Conservation (phyloP, 495 filamentous ascomycete species). For the Penicillium fimorum region DNA sequence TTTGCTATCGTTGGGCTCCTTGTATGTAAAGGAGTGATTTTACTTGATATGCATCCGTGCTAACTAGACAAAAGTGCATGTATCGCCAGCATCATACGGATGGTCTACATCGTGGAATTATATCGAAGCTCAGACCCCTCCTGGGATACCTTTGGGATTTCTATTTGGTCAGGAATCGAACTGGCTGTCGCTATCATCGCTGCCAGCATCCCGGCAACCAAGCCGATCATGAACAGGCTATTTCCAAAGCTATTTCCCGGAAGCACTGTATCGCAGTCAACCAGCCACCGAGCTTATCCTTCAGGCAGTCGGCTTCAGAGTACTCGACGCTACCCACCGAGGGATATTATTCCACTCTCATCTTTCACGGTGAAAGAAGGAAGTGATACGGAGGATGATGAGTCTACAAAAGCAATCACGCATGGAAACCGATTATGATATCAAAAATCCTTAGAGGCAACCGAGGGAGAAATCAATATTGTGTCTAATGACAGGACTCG, state of each 20-base stretch:
- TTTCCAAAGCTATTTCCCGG: background rate
- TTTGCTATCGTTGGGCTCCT: slow-evolving; percentile 10
- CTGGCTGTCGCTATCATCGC: slow-evolving; percentile 15
- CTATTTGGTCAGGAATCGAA: slow-evolving; percentile 14
- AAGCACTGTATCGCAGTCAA: background rate
- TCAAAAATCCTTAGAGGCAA: background rate
- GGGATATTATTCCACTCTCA: background rate
- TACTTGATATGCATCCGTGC: background rate
- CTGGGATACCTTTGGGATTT: slow-evolving; percentile 15
- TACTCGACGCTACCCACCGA: background rate
- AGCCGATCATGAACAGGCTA: background rate
- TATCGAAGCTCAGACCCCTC: slow-evolving; percentile 14
- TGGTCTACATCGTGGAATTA: slow-evolving; percentile 18
- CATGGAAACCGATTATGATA: background rate
- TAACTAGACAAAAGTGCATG: slow-evolving; percentile 9
- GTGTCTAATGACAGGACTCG: background rate
- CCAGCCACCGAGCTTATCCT: background rate
- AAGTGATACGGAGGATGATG: background rate
- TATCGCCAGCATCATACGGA: slow-evolving; percentile 12
- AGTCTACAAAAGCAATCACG: slow-evolving; percentile 1
- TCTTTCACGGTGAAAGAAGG: background rate
- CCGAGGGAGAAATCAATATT: background rate
- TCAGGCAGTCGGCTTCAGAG: background rate
- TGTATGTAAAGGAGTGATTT: slow-evolving; percentile 5
- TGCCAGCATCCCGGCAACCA: slow-evolving; percentile 15